phyloP scores from a whole-genome alignment of 2,329 filamentous ascomycete species.

The Orbilia ellipsospora region DNA sequence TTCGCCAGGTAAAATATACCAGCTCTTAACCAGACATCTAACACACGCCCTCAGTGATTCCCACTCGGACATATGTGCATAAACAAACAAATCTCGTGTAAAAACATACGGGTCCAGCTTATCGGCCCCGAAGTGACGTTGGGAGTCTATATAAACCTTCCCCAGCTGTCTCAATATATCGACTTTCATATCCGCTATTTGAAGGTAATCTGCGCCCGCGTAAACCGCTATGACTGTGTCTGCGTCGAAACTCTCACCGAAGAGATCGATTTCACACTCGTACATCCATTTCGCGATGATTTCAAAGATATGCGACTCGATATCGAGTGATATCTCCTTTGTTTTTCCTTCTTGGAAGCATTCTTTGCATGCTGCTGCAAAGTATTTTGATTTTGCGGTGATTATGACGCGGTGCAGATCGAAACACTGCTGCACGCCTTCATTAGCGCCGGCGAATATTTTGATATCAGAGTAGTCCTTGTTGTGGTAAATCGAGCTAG shows the following conservation, averaged over 20 bases:
- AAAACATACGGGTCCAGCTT: neutral
- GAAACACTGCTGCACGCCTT: neutral
- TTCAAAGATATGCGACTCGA: constrained; percentile 3
- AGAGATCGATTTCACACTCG: neutral
- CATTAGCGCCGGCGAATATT: neutral
- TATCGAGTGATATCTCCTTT: neutral
- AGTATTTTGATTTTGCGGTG: constrained; percentile 1
- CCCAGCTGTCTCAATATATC: neutral
- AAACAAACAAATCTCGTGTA: neutral
- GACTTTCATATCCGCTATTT: neutral
- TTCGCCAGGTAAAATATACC: neutral
- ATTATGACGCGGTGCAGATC: constrained; percentile 9
- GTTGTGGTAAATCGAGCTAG: neutral
- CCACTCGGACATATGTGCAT: constrained; percentile 3
- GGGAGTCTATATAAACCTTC: neutral
- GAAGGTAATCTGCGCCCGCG: constrained; percentile 13
- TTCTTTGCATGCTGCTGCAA: neutral
- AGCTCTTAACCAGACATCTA: neutral
- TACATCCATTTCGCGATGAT: constrained; percentile 17
- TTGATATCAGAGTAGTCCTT: constrained; percentile 1
- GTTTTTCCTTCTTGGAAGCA: constrained; percentile 6
- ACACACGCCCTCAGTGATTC: neutral
- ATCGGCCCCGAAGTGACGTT: neutral
- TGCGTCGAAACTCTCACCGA: neutral
- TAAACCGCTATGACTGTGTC: neutral